Evolutionary conservation across 768 basidiomycete genomes (phyloP), one percentile per base, ranked within the genome.

Genomic region (Suillus ampliporus): DNA sequence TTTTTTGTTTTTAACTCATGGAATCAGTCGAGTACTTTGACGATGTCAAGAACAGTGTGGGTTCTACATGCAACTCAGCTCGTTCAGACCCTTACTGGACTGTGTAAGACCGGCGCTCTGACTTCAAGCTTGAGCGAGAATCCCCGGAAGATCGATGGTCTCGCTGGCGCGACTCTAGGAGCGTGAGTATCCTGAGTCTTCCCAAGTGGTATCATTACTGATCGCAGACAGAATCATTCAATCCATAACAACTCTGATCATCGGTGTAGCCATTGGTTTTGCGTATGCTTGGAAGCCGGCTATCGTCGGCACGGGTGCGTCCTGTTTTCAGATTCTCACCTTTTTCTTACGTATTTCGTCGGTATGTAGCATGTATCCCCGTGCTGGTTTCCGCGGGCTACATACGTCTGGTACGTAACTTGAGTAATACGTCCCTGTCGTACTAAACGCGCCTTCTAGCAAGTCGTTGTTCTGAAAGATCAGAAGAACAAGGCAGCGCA

Each of bases 391-490:
- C 86, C 2, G 78, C 85, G 13, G 95, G 95, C 44, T 95, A 90
- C 69, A 89, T 97, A 65, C 92, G 94, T 58, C 80, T 96, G 51
- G 88, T 90, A 67, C 65, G 85, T 75, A 9, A 34, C 15, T 17
- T 35, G 23, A 26, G 4, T 23, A 6, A n/a, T 3, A 28, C 10
- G 14, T 9, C 19, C 50, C 23, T 19, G 10, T 35, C 14, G 34
- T 15, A 8, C 14, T 53, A 53, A 21, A 53, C n/a, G n/a, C 64
- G 46, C 21, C 19, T 40, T 47, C 35, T 54, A 89, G 82, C 89
- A 86, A 37, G 90, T 97, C 44, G 93, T 97, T 63, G 91, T 94
- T 1, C 78, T 95, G 64, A 97, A 96, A 73, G 94, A 92, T 69
- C 86, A 91, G 71, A 75, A 80, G 65, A 94, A 94, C 81, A 94